Base-by-base conservation (phyloP, 75 land plant genomes). In the Pinus taeda region DNA sequence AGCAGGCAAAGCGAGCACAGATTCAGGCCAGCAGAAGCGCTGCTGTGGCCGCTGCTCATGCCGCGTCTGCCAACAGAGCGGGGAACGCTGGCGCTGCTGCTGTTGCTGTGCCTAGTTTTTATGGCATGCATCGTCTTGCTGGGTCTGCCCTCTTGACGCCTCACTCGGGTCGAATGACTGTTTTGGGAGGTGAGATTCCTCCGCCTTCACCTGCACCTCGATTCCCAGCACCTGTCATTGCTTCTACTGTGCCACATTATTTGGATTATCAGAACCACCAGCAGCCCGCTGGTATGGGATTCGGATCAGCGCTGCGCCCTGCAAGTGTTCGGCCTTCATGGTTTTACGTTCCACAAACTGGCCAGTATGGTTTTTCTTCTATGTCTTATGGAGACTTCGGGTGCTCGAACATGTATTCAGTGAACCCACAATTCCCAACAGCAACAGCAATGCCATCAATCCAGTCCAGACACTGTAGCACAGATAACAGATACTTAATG, bases 1-100 rank as follows among this genome's bases (percentile, higher is more conserved):
- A 86, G 60, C 80, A 83, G 24, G 86, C 86, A 39, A 85, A 83
- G 64, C 81, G 87, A 21, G 87, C 87, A 0, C 87, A 85, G 75
- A 15, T 83, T 37, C 87, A 85, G 63, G 84, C 84, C 0, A 74
- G 39, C n/a, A n/a, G 21, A n/a, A 62, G 64, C 64, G 60, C 75
- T 1, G 71, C 76, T 2, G 77, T 77, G 12, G 78, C 81, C 6
- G 36, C 64, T 9, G 79, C 79, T 3, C 30, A 17, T 1, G 74
- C 79, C 3, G 74, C 79, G 9, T 29, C 73, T 1, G 33, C 30
- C 20, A 69, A 37, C 1, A 17, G 42, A 7, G 72, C 49, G 4
- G 72, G 53, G 11, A 69, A 69, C 49, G 55, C 55, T 49, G 55
- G 42, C 22, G 55, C 55, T 49, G 55, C 55, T 49, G 12, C 12